Conservation (phyloP, 441 rosid species). For the Adansonia gregorii region DNA sequence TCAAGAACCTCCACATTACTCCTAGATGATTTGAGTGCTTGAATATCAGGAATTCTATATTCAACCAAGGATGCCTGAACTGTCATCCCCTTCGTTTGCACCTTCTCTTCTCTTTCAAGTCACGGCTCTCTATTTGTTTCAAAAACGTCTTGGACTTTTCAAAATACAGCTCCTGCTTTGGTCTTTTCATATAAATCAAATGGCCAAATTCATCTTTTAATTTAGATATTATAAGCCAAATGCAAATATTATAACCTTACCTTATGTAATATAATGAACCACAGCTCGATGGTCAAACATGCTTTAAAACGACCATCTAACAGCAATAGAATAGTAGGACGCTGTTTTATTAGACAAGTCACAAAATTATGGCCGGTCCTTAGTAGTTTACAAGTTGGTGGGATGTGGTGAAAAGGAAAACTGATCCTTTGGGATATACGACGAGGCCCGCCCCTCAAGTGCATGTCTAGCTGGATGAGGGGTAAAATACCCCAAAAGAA, state of each 20-base stretch:
- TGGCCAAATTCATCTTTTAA: not conserved
- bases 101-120: not conserved
- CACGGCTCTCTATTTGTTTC: not conserved
- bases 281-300: not conserved
- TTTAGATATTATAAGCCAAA: not conserved
- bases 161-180: not conserved
- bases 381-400: not conserved
- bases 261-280: not conserved
- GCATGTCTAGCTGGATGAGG: conserved; percentile 2
- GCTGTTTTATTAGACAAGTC: conserved; percentile 6
- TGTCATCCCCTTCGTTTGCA: not conserved
- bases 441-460: not conserved
- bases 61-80: not conserved
- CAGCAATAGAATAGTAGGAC: conserved; percentile 1
- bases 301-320: conserved; percentile 18
- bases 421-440: conserved; percentile 10
- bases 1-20: not conserved
- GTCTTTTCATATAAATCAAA: conserved; percentile 9
- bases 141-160: not conserved
- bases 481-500: not conserved
- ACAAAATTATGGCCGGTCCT: no score
- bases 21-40: not conserved
- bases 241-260: not conserved
- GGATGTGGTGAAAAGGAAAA: not conserved
- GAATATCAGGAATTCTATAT: not conserved